Percentiles rank a stretch among this genome's conserved stretches.
These are phyloP conservation scores for Combretum micranthum DNA, from an alignment of 345 rosid genomes.

Conservation along the genomic window DNA sequence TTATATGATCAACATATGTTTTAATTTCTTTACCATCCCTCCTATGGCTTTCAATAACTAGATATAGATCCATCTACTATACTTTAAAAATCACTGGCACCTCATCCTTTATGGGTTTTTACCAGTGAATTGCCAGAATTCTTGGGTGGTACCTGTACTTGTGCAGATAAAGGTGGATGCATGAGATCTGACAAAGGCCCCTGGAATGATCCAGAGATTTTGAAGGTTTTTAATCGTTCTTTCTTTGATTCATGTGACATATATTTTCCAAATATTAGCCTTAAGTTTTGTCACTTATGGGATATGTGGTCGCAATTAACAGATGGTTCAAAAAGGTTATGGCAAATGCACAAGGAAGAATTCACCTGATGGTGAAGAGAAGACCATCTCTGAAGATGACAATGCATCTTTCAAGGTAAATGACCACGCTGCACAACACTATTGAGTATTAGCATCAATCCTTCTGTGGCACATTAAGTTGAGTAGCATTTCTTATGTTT, in stretches of 20 bases:
- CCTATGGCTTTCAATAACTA: no score
- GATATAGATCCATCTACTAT: no score
- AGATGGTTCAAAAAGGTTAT: constrained; percentile 71
- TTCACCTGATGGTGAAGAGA: constrained; percentile 41
- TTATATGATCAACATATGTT: no score
- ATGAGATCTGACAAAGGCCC: constrained; percentile 39
- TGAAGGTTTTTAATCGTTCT: constrained; percentile 16
- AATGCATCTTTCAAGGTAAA: constrained; percentile 25
- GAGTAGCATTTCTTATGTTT: no score
- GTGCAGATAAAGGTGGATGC: constrained; percentile 34
- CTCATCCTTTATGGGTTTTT: no score
- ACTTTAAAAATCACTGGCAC: no score
- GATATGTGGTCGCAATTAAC: constrained; percentile 2
- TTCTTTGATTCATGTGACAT: not conserved
- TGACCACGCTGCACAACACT: not conserved
- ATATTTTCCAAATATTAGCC: not conserved
- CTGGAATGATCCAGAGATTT: constrained; percentile 26
- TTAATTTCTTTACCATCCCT: no score
- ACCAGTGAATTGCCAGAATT: no score
- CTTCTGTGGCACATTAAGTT: not conserved
- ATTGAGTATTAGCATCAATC: not conserved
- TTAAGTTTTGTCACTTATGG: not conserved
- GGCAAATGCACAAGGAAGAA: constrained; percentile 41
- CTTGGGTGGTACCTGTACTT: constrained; percentile 18
- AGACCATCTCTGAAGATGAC: constrained; percentile 31